Evolutionary conservation across 1,139 yeast genomes (phyloP).

Genomic region (Yamadazyma kanchanaburiensis): DNA sequence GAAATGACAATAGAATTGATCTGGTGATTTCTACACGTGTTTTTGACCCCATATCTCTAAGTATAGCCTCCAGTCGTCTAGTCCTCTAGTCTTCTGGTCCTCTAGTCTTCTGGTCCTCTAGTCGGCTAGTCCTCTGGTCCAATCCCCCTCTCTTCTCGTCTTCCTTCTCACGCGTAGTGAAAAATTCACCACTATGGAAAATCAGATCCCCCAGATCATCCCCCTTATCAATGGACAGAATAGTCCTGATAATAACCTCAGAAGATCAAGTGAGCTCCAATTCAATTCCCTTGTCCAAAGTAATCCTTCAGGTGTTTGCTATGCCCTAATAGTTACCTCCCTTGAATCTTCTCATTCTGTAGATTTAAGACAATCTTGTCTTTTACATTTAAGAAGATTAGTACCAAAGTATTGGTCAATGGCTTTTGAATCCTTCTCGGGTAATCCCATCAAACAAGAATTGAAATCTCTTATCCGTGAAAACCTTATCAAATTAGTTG

Average conservation of each 20-base stretch:
- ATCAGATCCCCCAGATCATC: constrained; percentile 3
- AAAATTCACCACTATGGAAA: too few species aligned
- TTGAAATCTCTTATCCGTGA: constrained; percentile 50
- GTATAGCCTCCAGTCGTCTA: too few species aligned
- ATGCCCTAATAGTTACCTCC: constrained; percentile 26
- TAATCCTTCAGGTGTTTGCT: constrained; percentile 32
- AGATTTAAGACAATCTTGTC: constrained; percentile 58
- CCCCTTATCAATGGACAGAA: constrained; percentile 30
- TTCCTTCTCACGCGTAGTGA: too few species aligned
- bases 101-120: too few species aligned
- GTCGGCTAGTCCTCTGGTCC: too few species aligned
- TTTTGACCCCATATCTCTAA: too few species aligned
- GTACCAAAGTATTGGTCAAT: constrained; percentile 83
- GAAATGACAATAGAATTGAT: too few species aligned
- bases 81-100: too few species aligned
- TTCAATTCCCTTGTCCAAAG: constrained; percentile 23
- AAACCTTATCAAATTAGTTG: constrained; percentile 50
- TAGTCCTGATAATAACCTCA: constrained; percentile 32
- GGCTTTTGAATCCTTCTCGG: constrained; percentile 73
- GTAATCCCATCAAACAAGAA: constrained; percentile 58
- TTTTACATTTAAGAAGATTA: constrained; percentile 65
- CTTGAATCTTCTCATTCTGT: constrained; percentile 16
- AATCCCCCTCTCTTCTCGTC: too few species aligned
- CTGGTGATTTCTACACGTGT: too few species aligned
- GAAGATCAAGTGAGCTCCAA: constrained; percentile 34